Evolutionary conservation across 169 alveolate genomes (phyloP).

Genomic region (Babesia gibsoni): DNA sequence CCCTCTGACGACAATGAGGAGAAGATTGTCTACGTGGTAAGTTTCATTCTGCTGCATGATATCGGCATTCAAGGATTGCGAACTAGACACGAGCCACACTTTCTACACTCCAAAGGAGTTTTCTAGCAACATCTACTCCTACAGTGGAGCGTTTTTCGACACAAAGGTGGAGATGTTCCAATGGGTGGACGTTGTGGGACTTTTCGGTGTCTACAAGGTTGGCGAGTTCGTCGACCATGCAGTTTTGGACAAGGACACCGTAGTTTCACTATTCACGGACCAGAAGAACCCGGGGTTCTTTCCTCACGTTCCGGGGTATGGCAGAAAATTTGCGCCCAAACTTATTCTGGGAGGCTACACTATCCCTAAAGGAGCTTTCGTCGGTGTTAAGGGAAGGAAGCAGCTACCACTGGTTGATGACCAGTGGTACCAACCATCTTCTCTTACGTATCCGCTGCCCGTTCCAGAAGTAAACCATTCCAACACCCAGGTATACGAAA

Average conservation of each 20-base stretch:
- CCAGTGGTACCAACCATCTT: conserved; percentile 65
- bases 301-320: conserved; percentile 61
- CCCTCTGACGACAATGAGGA: conserved; percentile 39
- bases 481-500: conserved; percentile 70
- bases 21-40: conserved; percentile 53
- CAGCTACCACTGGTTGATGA: conserved; percentile 69
- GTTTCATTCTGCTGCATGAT: background rate
- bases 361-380: conserved; percentile 37
- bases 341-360: conserved; percentile 54
- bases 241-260: conserved; percentile 34
- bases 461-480: conserved; percentile 62
- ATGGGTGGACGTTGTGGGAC: conserved; percentile 64
- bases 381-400: conserved; percentile 31
- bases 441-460: conserved; percentile 66
- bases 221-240: conserved; percentile 64
- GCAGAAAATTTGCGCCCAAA: conserved; percentile 52
- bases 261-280: conserved; percentile 31
- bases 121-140: conserved; percentile 73
- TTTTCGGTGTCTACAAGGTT: conserved; percentile 23
- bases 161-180: conserved; percentile 76
- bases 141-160: conserved; percentile 73
- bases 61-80: conserved; percentile 59
- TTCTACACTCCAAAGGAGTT: conserved; percentile 75
- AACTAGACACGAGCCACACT: conserved; percentile 58
- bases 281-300: conserved; percentile 62